A percentile compares a stretch with the other conserved stretches of the same genome.
Conservation (phyloP, 2,329 filamentous ascomycete species). For the Arthrobotrys sinensis region DNA sequence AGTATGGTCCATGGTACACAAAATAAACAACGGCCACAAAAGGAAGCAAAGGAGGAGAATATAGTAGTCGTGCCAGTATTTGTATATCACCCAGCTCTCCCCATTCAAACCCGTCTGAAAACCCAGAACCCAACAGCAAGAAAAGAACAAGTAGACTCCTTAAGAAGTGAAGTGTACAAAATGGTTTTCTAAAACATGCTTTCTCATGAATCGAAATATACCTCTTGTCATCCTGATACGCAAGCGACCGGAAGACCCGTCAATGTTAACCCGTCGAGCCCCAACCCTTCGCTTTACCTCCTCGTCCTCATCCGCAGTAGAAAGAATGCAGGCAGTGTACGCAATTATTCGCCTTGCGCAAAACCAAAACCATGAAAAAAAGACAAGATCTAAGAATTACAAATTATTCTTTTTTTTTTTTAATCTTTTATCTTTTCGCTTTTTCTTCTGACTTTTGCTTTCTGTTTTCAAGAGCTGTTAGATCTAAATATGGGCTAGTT, state of each 20-base stretch:
- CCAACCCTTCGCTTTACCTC: conserved; percentile 19
- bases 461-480: conserved; percentile 55
- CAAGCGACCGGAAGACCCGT: conserved; percentile 26
- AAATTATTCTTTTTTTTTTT: conserved; percentile 31
- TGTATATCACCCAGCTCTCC: conserved; percentile 18
- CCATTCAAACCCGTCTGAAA: background rate
- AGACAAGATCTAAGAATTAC: conserved; percentile 42
- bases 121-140: conserved; percentile 14
- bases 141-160: conserved; percentile 17
- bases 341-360: conserved; percentile 18
- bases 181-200: conserved; percentile 45
- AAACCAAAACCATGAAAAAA: conserved; percentile 29
- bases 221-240: conserved; percentile 7
- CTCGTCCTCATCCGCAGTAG: conserved; percentile 6
- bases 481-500: conserved; percentile 56
- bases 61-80: conserved; percentile 1
- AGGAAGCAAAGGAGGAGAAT: conserved; percentile 1
- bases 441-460: conserved; percentile 17
- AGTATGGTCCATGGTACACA: conserved; percentile 25
- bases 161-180: conserved; percentile 28
- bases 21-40: conserved; percentile 1
- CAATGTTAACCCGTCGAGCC: background rate
- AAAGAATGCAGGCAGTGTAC: conserved; percentile 22
- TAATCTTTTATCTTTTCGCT: background rate
- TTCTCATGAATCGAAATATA: conserved; percentile 55